Evolutionary conservation across 1,284 basidiomycete genomes (phyloP), one percentile per base, ranked within the genome.

Genomic region (Apiotrichum sp.): DNA sequence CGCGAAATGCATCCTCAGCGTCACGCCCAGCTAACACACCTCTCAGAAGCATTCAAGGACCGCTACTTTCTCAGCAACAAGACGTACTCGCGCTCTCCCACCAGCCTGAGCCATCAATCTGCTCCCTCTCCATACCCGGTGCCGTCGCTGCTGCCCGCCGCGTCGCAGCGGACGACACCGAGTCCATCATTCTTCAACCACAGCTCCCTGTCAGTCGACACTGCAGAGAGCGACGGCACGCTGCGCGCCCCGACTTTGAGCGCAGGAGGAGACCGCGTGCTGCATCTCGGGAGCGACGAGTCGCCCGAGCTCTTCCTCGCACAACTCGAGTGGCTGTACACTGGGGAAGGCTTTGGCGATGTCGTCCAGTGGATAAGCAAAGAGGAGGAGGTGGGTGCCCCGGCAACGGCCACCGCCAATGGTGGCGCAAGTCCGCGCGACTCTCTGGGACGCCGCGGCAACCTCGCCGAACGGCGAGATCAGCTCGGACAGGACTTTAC

Each of bases 401-500:
- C 47, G 0, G 13, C 34, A 14, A 34, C 6, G 16, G 16, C 14
- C 16, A 29, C 40, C 40, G 40, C n/a, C 6, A 13, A 8, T 14
- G 57, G 43, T 9, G 42, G 47, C 2, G 61, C 59, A 13, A 61
- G 61, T 50, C 54, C 66, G 33, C 61, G 67, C 35, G 66, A 68
- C 51, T 69, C 65, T 32, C 62, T 67, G 33, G 67, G 68, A 16
- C 51, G 68, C 11, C 42, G 66, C 50, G 68, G 70, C 2, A 58
- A 64, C 57, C 47, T 63, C 60, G 83, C 86, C 57, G 78, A 82
- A 56, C 79, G 89, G n/a, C 77, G 89, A 51, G 89, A 93, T 77
- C 93, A 92, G 74, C 83, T 95, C 40, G 69, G 74, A 16, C 87
- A 92, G 73, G 93, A 96, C 71, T 80, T 96, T 36, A 89, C 93